Conservation (phyloP, 257 asterid genomes). For the Mitragyna speciosa region DNA sequence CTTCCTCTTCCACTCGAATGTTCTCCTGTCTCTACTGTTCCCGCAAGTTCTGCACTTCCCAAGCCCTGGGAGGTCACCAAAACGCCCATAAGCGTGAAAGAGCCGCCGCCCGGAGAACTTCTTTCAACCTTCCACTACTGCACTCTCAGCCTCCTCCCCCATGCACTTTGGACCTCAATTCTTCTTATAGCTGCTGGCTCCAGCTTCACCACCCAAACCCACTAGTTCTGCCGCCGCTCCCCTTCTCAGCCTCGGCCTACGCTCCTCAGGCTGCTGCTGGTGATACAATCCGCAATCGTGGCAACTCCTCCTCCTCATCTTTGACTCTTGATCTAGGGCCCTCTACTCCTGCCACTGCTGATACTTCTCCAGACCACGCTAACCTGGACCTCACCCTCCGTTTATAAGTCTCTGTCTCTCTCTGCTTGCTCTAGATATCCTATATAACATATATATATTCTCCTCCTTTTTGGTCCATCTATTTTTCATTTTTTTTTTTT, state of each 20-base stretch:
- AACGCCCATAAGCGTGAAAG: conserved; percentile 91
- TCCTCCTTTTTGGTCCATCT: too few relatives aligned
- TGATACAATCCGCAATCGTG: neutral
- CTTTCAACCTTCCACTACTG: neutral
- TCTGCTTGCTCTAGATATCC: too few relatives aligned
- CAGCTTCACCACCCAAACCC: neutral
- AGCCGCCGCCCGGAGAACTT: conserved; percentile 66
- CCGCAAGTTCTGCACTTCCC: conserved; percentile 87
- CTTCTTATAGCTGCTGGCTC: neutral
- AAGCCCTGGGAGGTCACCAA: conserved; percentile 91
- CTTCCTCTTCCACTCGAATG: conserved; percentile 26
- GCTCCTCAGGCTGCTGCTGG: neutral
- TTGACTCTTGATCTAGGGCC: neutral
- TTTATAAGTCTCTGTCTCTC: neutral
- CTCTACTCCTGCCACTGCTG: neutral
- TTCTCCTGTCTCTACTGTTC: conserved; percentile 86
- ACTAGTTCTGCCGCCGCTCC: neutral
- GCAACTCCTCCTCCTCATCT: neutral
- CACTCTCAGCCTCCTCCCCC: neutral
- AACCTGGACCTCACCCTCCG: conserved; percentile 30
- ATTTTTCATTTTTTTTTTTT: too few relatives aligned
- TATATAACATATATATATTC: too few relatives aligned
- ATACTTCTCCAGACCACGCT: neutral
- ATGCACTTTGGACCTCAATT: neutral
- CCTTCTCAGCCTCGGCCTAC: conserved; percentile 10